phyloP scores from a whole-genome alignment of 345 rosid genomes.

The Theobroma cacao region DNA sequence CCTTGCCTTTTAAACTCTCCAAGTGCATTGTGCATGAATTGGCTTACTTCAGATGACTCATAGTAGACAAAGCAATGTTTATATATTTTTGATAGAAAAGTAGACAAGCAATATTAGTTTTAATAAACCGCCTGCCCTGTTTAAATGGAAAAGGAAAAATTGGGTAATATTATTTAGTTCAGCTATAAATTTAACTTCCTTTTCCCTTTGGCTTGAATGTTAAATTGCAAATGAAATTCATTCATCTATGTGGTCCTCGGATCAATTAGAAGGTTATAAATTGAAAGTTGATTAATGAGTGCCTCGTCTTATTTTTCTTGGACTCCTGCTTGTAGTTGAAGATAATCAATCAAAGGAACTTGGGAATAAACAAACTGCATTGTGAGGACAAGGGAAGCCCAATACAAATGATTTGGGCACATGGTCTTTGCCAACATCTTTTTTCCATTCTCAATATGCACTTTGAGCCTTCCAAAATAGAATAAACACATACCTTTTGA shows the following conservation, averaged over 20 bases:
- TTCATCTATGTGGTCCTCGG: too few species aligned
- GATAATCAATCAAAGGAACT: slow-evolving; percentile 20
- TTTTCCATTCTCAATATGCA: slow-evolving; percentile 21
- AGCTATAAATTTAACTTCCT: slow-evolving; percentile 24
- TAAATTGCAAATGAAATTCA: too few species aligned
- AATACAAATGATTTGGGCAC: slow-evolving; percentile 75
- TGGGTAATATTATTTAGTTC: neutral
- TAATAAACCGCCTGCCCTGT: neutral
- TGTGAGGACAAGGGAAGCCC: slow-evolving; percentile 52
- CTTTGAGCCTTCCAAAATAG: slow-evolving; percentile 34
- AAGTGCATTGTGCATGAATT: slow-evolving; percentile 7
- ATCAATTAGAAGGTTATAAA: too few species aligned
- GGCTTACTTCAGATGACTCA: slow-evolving; percentile 20
- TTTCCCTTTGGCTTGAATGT: too few species aligned
- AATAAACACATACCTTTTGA: slow-evolving; percentile 26
- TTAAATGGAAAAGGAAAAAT: neutral
- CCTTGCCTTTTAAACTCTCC: slow-evolving; percentile 1
- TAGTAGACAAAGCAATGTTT: slow-evolving; percentile 4
- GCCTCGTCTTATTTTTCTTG: neutral
- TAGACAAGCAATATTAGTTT: neutral
- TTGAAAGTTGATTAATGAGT: neutral
- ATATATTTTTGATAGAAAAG: slow-evolving; percentile 15
- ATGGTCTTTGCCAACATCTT: slow-evolving; percentile 30
- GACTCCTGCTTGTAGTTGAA: slow-evolving; percentile 12
- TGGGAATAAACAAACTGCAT: slow-evolving; percentile 25